Base-by-base conservation (phyloP, 352 stramenopile genomes). In the Phytophthora meadii region DNA sequence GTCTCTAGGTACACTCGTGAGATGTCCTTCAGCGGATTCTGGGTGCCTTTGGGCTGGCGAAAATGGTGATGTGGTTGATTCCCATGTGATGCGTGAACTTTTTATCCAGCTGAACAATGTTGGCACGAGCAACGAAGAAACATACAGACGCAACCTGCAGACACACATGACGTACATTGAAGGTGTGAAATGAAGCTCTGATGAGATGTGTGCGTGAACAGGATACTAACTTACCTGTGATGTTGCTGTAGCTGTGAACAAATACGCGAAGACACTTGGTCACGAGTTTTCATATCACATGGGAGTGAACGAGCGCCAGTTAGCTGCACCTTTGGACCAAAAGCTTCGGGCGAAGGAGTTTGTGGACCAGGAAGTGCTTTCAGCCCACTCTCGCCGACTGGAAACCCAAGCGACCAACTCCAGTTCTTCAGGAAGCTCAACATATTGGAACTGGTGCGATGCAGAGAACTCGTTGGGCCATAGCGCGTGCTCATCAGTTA, bases 161-260 rank as follows among this genome's bases (percentile, higher is more conserved):
- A 62, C 61, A 24, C 86, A 94, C 76, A 92, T 94, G 75, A 67
- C 74, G 47, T 92, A 93, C 66, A 81, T 94, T 30, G 83, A 93
- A 89, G 80, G 83, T 93, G 24, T 49, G 12, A 39, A 64, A 7
- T 14, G 2, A 17, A 28, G 25, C 19, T 52, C 30, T 14, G 30
- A 11, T n/a, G 22, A 4, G 9, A 24, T 22, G 8, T 0, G 5
- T 6, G 6, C 22, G 5, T 15, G 45, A 36, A 3, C 36, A 17
- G 7, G 9, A 51, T 47, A n/a, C 22, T 69, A 56, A 69, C 41
- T 4, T 22, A 6, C 40, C n/a, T 42, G 37, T 42, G 4, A 32
- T 47, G 5, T 51, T 64, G 25, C 41, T 61, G 41, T 50, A 93
- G 83, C 89, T 50, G 79, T 94, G 1, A 72, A 82, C 37, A 72